These are phyloP conservation scores for Corymbia calophylla DNA, from an alignment of 441 rosid species.

Conservation along the genomic window DNA sequence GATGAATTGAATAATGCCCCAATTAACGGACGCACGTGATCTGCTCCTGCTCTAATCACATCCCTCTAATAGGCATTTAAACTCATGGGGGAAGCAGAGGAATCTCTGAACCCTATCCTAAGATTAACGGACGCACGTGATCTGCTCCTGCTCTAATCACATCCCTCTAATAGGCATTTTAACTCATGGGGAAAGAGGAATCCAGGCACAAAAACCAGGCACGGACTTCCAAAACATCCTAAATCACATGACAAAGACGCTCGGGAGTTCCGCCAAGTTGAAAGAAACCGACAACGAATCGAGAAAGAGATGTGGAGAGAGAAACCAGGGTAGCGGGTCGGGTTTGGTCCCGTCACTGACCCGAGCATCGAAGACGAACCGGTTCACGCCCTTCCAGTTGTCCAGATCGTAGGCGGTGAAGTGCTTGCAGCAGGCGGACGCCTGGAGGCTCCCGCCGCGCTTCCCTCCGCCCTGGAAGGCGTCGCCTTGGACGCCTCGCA, in stretches of 20 bases:
- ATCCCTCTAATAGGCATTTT: not conserved
- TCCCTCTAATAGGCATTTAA: not conserved
- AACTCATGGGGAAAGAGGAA: not conserved
- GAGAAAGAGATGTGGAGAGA: not conserved
- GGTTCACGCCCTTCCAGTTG: constrained; percentile 58
- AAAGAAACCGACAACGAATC: not conserved
- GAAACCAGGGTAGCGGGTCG: not conserved
- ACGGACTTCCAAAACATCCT: not conserved
- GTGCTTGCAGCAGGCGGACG: constrained; percentile 94
- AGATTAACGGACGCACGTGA: not conserved
- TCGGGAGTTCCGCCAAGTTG: not conserved
- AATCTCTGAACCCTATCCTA: not conserved
- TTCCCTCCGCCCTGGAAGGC: constrained; percentile 42
- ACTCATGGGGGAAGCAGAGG: not conserved
- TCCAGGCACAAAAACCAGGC: not conserved
- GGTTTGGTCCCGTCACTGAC: constrained; percentile 19
- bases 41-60: not conserved
- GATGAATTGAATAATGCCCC: not conserved
- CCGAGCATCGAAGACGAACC: constrained; percentile 61
- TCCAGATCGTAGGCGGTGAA: constrained; percentile 86
- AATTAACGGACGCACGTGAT: not conserved
- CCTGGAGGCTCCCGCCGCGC: constrained; percentile 48
- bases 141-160: not conserved
- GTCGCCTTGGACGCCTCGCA: constrained; percentile 82
- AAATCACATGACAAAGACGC: not conserved